Evolutionary conservation across 192 early-diverging fungal species (phyloP), one percentile per base, ranked within the genome.

Genomic region (Umbelopsis isabellina): DNA sequence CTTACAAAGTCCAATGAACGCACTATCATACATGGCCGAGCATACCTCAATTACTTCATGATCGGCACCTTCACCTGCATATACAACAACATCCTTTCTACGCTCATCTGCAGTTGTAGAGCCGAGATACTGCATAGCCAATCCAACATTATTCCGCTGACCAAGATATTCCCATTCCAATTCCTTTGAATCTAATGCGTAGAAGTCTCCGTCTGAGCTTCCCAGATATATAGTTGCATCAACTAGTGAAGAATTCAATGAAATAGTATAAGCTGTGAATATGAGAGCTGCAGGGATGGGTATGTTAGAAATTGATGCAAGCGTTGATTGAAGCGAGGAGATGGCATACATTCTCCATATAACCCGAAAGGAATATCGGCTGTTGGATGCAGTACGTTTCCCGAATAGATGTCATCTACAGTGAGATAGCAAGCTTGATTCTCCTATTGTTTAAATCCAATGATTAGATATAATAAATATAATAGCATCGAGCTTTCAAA

Each of bases 41-140:
- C 22, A 25, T 71, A 75, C 64, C 2, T 53, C 74, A 27, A 77
- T 66, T 0, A 72, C 25, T 52, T 77, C 70, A 69, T 71, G 68
- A 23, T 77, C 67, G 9, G 70, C 66, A 16, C 67, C 64, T 65
- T 77, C 75, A 2, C 75, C 74, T 15, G 49, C 25, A 68, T 71
- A 77, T 4, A 77, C 55, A 23, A 72, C n/a, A 18, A 77, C 27
- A 15, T 71, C 75, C 15, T 45, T 49, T 22, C 46, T 15, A 10
- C 46, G 10, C 12, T 58, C 52, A 7, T 15, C 30, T 3, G 45
- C 20, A 5, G 68, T n/a, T 9, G 30, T 51, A 21, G 65, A 37
- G 30, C 47, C 61, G 1, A 65, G 13, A 16, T 71, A 51, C 20
- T 23, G 27, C 18, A 69, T 70, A 15, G 50, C 13, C 13, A 58